These are phyloP conservation scores for Fusarium chaquense DNA, from an alignment of 2,329 filamentous ascomycete genomes.

Conservation along the genomic window DNA sequence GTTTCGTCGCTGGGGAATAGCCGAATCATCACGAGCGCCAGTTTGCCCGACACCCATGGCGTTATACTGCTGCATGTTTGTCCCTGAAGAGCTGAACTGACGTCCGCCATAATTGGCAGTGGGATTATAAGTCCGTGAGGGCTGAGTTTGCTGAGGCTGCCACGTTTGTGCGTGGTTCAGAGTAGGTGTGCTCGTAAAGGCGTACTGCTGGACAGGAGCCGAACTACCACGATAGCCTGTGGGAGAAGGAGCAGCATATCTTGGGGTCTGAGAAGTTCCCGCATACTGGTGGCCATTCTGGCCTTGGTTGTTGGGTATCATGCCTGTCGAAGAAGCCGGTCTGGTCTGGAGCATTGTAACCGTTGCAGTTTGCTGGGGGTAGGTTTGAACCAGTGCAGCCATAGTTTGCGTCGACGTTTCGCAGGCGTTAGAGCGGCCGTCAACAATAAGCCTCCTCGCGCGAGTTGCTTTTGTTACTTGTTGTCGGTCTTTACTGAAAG, in stretches of 20 bases:
- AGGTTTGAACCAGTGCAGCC: constrained; percentile 87
- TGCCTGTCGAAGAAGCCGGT: constrained; percentile 65
- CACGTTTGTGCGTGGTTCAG: constrained; percentile 67
- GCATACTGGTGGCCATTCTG: constrained; percentile 66
- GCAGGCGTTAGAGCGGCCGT: constrained; percentile 22
- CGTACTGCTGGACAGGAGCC: constrained; percentile 78
- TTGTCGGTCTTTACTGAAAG: constrained; percentile 26
- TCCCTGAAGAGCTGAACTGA: constrained; percentile 56
- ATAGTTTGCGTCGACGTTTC: constrained; percentile 63
- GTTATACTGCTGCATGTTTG: constrained; percentile 56
- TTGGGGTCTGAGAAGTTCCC: constrained; percentile 52
- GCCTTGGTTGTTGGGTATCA: constrained; percentile 64
- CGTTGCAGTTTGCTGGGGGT: constrained; percentile 79
- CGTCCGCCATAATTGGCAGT: constrained; percentile 49
- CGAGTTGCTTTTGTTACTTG: constrained; percentile 29
- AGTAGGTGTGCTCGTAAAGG: constrained; percentile 78
- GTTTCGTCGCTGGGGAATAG: constrained; percentile 58
- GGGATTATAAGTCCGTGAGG: constrained; percentile 36
- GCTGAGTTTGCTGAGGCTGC: constrained; percentile 55
- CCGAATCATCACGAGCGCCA: constrained; percentile 66
- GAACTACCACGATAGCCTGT: constrained; percentile 67
- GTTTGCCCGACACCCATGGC: constrained; percentile 53
- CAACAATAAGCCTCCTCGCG: constrained; percentile 37
- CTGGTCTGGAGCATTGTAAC: constrained; percentile 81
- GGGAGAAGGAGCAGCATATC: constrained; percentile 53